Evolutionary conservation across 2,329 filamentous ascomycete species (phyloP).

Genomic region (Hypoxylon sp.): DNA sequence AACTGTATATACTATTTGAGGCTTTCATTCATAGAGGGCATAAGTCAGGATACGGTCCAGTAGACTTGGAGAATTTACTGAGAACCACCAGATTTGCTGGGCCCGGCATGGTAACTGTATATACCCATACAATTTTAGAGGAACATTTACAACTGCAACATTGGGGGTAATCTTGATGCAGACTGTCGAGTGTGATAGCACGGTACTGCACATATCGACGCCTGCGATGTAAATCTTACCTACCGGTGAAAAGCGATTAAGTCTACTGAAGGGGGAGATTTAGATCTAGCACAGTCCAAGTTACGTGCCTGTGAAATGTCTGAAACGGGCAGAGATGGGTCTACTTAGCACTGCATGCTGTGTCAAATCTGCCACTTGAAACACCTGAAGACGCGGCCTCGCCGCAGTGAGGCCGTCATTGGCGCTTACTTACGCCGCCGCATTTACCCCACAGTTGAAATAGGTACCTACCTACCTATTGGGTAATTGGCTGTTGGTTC

Average conservation of each 20-base stretch:
- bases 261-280: not conserved
- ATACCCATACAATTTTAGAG: conserved; percentile 34
- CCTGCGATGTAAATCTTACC: not conserved
- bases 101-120: conserved; percentile 27
- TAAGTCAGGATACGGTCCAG: conserved; percentile 33
- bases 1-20: conserved; percentile 40
- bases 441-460: not conserved
- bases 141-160: conserved; percentile 30
- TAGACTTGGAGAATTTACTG: conserved; percentile 30
- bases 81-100: conserved; percentile 10
- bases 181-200: not conserved
- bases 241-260: not conserved
- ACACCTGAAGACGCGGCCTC: conserved; percentile 27
- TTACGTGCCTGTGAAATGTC: not conserved
- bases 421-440: conserved; percentile 15
- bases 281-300: not conserved
- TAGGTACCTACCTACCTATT: not conserved
- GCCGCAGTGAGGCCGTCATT: conserved; percentile 21
- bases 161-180: not conserved
- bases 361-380: conserved; percentile 26
- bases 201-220: not conserved
- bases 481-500: conserved; percentile 4
- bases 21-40: conserved; percentile 25
- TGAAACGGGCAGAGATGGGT: not conserved
- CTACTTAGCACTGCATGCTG: conserved; percentile 1